Evolutionary conservation across 345 rosid genomes (phyloP).

Genomic region (Geranium rotundifolium): DNA sequence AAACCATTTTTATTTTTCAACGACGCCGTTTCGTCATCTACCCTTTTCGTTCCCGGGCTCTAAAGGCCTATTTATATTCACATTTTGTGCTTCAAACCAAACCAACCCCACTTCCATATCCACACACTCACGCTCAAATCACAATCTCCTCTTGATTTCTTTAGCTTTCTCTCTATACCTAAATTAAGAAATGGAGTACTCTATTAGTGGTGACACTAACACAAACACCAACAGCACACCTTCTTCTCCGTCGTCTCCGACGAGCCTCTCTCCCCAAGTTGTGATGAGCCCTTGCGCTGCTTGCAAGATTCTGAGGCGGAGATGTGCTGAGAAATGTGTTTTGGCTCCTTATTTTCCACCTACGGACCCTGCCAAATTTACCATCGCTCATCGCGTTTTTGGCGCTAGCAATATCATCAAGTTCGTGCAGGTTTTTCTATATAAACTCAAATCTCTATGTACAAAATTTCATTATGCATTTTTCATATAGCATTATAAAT

Average conservation of each 20-base stretch:
- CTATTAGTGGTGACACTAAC: neutral
- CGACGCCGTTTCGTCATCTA: too few species aligned
- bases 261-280: neutral
- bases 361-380: slow-evolving; percentile 13
- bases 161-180: neutral
- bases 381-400: slow-evolving; percentile 13
- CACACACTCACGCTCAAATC: neutral
- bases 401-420: slow-evolving; percentile 17
- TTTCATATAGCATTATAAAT: too few species aligned
- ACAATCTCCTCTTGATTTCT: slow-evolving; percentile 1
- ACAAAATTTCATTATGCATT: too few species aligned
- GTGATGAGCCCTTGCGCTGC: slow-evolving; percentile 9
- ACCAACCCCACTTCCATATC: slow-evolving; percentile 10
- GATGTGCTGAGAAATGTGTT: slow-evolving; percentile 9
- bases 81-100: neutral
- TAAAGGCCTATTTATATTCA: neutral
- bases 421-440: slow-evolving; percentile 9
- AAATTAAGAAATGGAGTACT: neutral
- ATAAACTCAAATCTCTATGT: too few species aligned
- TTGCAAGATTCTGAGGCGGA: slow-evolving; percentile 9
- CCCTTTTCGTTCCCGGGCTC: too few species aligned
- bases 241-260: slow-evolving; percentile 6
- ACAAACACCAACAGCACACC: neutral
- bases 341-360: slow-evolving; percentile 16
- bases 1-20: too few species aligned